phyloP scores from a whole-genome alignment of 2,329 filamentous ascomycete genomes.

The Harringtonia aguacate region DNA sequence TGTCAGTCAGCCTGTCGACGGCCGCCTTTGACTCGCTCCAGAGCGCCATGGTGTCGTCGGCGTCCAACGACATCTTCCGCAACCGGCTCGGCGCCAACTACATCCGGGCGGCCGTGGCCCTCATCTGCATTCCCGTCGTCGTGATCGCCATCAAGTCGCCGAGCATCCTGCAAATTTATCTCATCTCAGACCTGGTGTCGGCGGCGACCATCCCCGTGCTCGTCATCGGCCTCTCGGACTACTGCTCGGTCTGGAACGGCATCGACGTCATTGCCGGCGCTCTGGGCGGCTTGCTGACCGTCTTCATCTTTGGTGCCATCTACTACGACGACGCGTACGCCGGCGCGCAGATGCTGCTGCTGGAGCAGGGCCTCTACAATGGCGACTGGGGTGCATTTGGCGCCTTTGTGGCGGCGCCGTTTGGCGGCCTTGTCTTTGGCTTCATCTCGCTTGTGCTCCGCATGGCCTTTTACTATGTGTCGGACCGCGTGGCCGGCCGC shows the following conservation, averaged over 20 bases:
- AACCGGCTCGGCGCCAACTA: constrained; percentile 69
- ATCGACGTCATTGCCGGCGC: constrained; percentile 73
- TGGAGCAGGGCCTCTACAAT: constrained; percentile 64
- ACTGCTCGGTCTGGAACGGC: constrained; percentile 63
- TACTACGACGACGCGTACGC: constrained; percentile 59
- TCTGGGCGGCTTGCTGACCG: constrained; percentile 64
- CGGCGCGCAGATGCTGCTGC: constrained; percentile 58
- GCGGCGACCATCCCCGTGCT: constrained; percentile 67
- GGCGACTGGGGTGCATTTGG: constrained; percentile 76
- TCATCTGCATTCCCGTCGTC: constrained; percentile 64
- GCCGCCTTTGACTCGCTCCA: constrained; percentile 74
- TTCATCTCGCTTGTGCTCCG: constrained; percentile 51
- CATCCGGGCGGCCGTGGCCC: constrained; percentile 58
- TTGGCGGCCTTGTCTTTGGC: constrained; percentile 65
- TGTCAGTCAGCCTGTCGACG: constrained; percentile 67
- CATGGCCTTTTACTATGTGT: constrained; percentile 44
- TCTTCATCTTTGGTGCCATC: constrained; percentile 71
- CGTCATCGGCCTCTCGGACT: constrained; percentile 57
- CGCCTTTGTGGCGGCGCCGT: constrained; percentile 68
- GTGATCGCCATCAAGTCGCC: constrained; percentile 65
- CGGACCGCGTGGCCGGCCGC: constrained; percentile 45
- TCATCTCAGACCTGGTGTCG: constrained; percentile 72
- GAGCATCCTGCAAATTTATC: constrained; percentile 68
- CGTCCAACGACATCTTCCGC: constrained; percentile 75
- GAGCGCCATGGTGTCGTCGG: constrained; percentile 75